Conservation (phyloP, 306 rosid genomes). For the Carpinus fangiana region DNA sequence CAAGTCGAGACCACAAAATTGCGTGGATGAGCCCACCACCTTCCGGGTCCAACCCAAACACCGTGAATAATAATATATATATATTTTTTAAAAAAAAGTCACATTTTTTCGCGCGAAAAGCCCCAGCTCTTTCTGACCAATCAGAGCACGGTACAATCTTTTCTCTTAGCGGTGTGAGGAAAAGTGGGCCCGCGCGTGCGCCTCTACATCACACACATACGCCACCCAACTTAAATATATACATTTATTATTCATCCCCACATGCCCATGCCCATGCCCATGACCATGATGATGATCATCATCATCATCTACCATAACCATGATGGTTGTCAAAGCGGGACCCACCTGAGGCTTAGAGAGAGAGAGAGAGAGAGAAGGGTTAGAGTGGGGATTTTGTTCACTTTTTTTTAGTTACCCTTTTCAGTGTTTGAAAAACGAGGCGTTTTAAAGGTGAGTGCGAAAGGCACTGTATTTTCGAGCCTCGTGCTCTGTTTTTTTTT, state of each 20-base stretch:
- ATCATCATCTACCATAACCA: background rate
- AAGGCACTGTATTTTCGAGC: conserved; percentile 43
- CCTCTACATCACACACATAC: background rate
- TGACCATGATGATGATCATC: background rate
- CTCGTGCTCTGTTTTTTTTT: conserved; percentile 40
- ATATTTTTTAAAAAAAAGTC: too few species aligned
- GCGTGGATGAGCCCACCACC: too few species aligned
- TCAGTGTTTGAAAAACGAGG: conserved; percentile 43
- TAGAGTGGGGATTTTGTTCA: background rate
- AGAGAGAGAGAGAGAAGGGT: background rate
- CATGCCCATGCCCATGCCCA: background rate
- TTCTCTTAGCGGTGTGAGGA: background rate
- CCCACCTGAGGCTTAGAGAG: background rate
- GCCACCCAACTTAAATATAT: background rate
- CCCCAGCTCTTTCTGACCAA: conserved; percentile 28
- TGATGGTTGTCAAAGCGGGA: background rate
- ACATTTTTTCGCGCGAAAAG: conserved; percentile 2
- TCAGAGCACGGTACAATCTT: conserved; percentile 15
- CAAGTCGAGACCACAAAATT: too few species aligned
- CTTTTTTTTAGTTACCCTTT: conserved; percentile 15
- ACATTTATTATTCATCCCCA: too few species aligned
- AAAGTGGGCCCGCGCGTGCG: background rate
- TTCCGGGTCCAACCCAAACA: background rate
- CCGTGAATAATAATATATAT: background rate
- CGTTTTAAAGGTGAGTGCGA: conserved; percentile 42